Evolutionary conservation across 768 basidiomycete species (phyloP).

Genomic region (Jaapia argillacea): DNA sequence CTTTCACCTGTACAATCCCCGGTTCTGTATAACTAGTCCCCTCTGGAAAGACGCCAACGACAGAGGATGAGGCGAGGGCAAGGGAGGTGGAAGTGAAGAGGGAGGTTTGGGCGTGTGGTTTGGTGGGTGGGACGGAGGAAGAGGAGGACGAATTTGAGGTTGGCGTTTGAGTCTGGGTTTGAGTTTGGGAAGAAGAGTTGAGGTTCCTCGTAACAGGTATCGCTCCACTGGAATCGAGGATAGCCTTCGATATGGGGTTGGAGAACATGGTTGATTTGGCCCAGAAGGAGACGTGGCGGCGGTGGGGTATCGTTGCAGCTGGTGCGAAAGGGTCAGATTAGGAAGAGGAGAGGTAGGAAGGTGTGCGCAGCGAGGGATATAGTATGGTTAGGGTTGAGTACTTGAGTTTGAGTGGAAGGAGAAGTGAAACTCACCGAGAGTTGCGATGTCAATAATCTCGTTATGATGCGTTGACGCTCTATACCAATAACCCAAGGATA

Average conservation of each 20-base stretch:
- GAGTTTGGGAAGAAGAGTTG: slow-evolving; percentile 18
- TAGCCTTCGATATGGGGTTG: slow-evolving; percentile 37
- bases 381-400: not conserved
- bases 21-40: slow-evolving; percentile 44
- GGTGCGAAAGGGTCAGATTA: slow-evolving; percentile 1
- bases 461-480: slow-evolving; percentile 60
- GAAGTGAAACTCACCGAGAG: slow-evolving; percentile 23
- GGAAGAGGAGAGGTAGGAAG: not conserved
- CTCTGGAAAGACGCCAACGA: slow-evolving; percentile 63
- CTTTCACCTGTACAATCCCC: slow-evolving; percentile 37
- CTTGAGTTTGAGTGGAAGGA: not conserved
- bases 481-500: not conserved
- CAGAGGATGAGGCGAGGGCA: slow-evolving; percentile 40
- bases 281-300: slow-evolving; percentile 52
- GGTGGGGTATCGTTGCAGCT: slow-evolving; percentile 50
- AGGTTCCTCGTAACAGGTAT: slow-evolving; percentile 64
- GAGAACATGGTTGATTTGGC: slow-evolving; percentile 64
- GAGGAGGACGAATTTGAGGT: no score
- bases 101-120: slow-evolving; percentile 12
- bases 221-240: slow-evolving; percentile 55
- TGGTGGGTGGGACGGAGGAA: slow-evolving; percentile 22
- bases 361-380: not conserved
- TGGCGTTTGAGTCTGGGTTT: no score
- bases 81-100: slow-evolving; percentile 49
- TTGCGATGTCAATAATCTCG: slow-evolving; percentile 53